These are phyloP conservation scores for Trichoderma arundinaceum DNA, from an alignment of 2,329 filamentous ascomycete genomes.

Conservation along the genomic window DNA sequence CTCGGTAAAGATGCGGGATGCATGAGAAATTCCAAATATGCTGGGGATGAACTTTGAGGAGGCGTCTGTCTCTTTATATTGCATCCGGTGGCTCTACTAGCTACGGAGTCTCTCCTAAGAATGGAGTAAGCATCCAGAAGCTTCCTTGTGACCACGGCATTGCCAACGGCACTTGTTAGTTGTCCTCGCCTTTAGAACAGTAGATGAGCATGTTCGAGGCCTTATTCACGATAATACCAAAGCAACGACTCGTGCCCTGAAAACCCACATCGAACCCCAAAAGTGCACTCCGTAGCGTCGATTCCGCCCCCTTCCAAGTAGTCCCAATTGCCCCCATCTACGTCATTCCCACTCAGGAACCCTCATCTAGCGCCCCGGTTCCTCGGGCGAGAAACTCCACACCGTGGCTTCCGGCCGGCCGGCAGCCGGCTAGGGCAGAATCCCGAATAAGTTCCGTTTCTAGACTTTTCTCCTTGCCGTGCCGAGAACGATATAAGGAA, in stretches of 20 bases:
- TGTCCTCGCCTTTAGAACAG: too few species aligned
- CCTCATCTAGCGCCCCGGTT: neutral
- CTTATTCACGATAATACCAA: neutral
- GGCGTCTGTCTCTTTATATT: too few species aligned
- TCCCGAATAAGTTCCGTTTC: slow-evolving; percentile 22
- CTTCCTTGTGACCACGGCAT: too few species aligned
- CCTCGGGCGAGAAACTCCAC: slow-evolving; percentile 8
- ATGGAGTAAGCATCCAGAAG: too few species aligned
- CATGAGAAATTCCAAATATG: too few species aligned
- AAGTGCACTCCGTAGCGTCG: neutral
- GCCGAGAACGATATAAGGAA: slow-evolving; percentile 26
- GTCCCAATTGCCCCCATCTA: neutral
- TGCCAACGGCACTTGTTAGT: too few species aligned
- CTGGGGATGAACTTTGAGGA: too few species aligned
- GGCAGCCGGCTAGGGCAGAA: slow-evolving; percentile 11
- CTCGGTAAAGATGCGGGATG: too few species aligned
- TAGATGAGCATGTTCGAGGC: neutral
- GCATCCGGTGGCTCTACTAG: too few species aligned
- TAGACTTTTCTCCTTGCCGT: neutral
- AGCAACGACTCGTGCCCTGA: neutral
- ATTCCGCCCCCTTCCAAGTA: neutral
- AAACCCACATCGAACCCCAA: neutral
- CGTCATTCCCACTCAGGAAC: neutral
- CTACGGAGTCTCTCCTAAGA: too few species aligned
- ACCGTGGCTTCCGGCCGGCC: slow-evolving; percentile 25